phyloP scores from a whole-genome alignment of 352 stramenopile genomes.

The Globisporangium okanoganense region DNA sequence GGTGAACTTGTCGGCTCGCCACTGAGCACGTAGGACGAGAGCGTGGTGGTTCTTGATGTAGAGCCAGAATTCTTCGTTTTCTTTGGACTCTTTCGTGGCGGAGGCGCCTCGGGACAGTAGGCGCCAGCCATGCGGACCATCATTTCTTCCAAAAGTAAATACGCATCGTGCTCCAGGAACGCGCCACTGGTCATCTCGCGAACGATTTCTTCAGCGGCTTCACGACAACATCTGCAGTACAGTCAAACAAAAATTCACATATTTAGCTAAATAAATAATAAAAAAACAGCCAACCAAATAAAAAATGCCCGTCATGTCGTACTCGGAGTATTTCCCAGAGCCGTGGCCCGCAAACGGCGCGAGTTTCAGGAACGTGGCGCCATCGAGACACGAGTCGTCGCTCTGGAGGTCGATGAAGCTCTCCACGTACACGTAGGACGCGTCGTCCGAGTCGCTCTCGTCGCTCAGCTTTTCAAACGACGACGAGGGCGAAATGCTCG shows the following conservation, averaged over 20 bases:
- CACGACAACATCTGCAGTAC: slow-evolving; percentile 40
- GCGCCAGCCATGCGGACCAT: slow-evolving; percentile 75
- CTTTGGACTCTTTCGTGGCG: slow-evolving; percentile 9
- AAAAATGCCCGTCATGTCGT: slow-evolving; percentile 11
- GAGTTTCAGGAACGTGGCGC: slow-evolving; percentile 35
- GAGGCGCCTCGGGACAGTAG: slow-evolving; percentile 44
- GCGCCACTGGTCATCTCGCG: slow-evolving; percentile 35
- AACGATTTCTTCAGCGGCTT: slow-evolving; percentile 50
- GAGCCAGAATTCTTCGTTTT: neutral
- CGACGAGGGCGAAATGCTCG: slow-evolving; percentile 6
- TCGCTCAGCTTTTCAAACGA: slow-evolving; percentile 25
- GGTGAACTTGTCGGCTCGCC: slow-evolving; percentile 35
- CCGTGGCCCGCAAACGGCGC: slow-evolving; percentile 38
- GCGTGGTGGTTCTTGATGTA: neutral
- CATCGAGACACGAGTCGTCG: slow-evolving; percentile 26
- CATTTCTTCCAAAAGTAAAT: slow-evolving; percentile 56
- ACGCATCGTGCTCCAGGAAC: slow-evolving; percentile 69
- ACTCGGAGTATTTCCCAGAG: slow-evolving; percentile 50
- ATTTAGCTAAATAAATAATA: neutral
- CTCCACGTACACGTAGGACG: slow-evolving; percentile 71
- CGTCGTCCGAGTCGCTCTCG: slow-evolving; percentile 42
- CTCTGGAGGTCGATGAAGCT: slow-evolving; percentile 53
- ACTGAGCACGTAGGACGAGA: slow-evolving; percentile 6
- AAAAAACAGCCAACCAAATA: neutral
- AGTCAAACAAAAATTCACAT: neutral